Evolutionary conservation across 2,329 filamentous ascomycete genomes (phyloP).

Genomic region (Xylariaceae sp.): DNA sequence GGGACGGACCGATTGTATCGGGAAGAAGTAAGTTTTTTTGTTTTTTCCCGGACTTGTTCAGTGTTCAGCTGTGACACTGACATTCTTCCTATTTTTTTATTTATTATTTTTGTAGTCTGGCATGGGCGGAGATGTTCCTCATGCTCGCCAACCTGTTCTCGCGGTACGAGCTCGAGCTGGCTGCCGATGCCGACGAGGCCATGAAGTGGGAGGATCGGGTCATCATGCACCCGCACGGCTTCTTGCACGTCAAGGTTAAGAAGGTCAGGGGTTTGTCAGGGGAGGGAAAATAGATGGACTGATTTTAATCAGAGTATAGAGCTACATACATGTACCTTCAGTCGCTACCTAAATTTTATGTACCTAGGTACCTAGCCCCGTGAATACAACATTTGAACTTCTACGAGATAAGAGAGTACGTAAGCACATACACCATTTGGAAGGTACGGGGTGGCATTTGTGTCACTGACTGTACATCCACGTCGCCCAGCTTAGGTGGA

Average conservation of each 20-base stretch:
- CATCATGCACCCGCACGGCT: neutral
- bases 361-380: too few species aligned
- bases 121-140: conserved; percentile 2
- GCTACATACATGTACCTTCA: too few species aligned
- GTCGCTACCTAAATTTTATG: too few species aligned
- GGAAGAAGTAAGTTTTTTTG: conserved; percentile 3
- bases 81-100: neutral
- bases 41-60: neutral
- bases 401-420: too few species aligned
- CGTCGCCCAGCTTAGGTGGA: too few species aligned
- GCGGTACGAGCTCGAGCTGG: neutral
- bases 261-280: too few species aligned
- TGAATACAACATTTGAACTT: too few species aligned
- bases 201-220: conserved; percentile 2
- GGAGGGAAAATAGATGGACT: too few species aligned
- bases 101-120: neutral
- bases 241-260: neutral
- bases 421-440: too few species aligned
- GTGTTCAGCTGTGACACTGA: neutral
- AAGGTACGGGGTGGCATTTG: too few species aligned
- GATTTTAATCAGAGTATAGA: too few species aligned
- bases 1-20: conserved; percentile 2
- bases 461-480: too few species aligned
- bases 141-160: conserved; percentile 1
- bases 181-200: neutral